Conservation (phyloP, 2,329 filamentous ascomycete genomes). For the Pseudocercospora pini-densiflorae region DNA sequence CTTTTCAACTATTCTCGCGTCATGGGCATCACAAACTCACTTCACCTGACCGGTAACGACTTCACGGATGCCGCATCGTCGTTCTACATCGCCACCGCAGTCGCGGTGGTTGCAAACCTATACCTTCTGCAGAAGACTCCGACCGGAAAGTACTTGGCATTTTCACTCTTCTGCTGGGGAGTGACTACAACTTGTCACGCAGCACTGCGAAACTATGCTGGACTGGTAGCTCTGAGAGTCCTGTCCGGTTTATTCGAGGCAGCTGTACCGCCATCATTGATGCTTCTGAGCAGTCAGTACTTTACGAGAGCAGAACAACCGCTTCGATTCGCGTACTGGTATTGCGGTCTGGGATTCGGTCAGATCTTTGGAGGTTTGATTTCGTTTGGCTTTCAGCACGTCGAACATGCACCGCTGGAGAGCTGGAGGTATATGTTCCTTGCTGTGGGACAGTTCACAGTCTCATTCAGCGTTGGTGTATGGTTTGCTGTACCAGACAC, state of each 20-base stretch:
- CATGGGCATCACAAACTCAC: slow-evolving; percentile 64
- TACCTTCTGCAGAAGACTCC: slow-evolving; percentile 63
- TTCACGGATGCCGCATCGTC: slow-evolving; percentile 67
- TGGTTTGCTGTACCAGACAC: slow-evolving; percentile 31
- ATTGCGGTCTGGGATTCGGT: slow-evolving; percentile 63
- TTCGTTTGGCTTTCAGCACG: slow-evolving; percentile 61
- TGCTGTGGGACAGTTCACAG: slow-evolving; percentile 48
- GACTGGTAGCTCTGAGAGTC: slow-evolving; percentile 53
- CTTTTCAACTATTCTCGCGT: slow-evolving; percentile 69
- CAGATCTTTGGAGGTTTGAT: slow-evolving; percentile 61
- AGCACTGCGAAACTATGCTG: slow-evolving; percentile 51
- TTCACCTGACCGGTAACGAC: slow-evolving; percentile 62
- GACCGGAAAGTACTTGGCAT: slow-evolving; percentile 61
- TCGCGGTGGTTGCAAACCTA: slow-evolving; percentile 64
- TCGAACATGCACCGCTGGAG: slow-evolving; percentile 36
- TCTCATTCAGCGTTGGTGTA: slow-evolving; percentile 39
- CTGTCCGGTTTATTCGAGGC: slow-evolving; percentile 59
- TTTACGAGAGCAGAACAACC: slow-evolving; percentile 59
- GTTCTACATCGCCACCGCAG: slow-evolving; percentile 65
- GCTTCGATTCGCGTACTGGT: slow-evolving; percentile 66
- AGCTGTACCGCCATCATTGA: slow-evolving; percentile 58
- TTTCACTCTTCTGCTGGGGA: slow-evolving; percentile 68
- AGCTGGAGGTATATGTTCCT: slow-evolving; percentile 59
- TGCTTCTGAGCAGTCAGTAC: slow-evolving; percentile 57
- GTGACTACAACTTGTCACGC: slow-evolving; percentile 62